Base-by-base conservation (phyloP, 2,329 filamentous ascomycete species). In the Xylaria sp. region DNA sequence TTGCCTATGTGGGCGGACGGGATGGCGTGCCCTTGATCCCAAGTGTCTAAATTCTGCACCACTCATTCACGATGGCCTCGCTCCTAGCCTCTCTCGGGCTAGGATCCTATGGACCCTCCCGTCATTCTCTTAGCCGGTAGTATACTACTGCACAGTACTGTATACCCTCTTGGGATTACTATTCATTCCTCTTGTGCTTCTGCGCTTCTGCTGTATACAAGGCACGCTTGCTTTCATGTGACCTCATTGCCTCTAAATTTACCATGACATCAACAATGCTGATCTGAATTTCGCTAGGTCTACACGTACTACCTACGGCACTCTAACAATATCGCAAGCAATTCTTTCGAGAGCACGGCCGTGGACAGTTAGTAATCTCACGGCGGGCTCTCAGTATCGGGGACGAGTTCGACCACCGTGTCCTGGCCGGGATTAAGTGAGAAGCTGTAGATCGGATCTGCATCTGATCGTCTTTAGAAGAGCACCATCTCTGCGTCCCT, bases 261-360 rank as follows among this genome's bases (percentile, higher is more conserved):
- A 55, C 66, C 70, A 67, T 69, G 65, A 67, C 69, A 71, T 73
- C 69, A 72, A 61, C 31, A 52, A 72, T 72, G 75, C 74, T 76
- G 73, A 76, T 76, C 73, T 59, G 69, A 76, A 76, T 76, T 64
- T 76, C 66, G 54, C 63, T 69, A 71, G 70, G 65, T 63, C 52
- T 69, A 61, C 46, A 64, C 57, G 8, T 62, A 54, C 48, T 66
- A 63, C 64, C 46, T 66, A 66, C 12, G 4, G 18, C 6, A 46
- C 63, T 70, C 63, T 69, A 50, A 69, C 52, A 61, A 54, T 56
- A 69, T 52, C 34, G 25, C 28, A 18, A 48, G 10, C 48, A 37
- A 34, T 41, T 54, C 28, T 41, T 55, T 57, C 18, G 18, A 69
- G 57, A 69, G 71, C 65, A 44, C 12, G 69, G 60, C 65, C 69